Percentiles rank a stretch among this genome's conserved stretches.
These are phyloP conservation scores for Penicillium brevicompactum DNA, from an alignment of 2,329 filamentous ascomycete genomes.

Conservation along the genomic window DNA sequence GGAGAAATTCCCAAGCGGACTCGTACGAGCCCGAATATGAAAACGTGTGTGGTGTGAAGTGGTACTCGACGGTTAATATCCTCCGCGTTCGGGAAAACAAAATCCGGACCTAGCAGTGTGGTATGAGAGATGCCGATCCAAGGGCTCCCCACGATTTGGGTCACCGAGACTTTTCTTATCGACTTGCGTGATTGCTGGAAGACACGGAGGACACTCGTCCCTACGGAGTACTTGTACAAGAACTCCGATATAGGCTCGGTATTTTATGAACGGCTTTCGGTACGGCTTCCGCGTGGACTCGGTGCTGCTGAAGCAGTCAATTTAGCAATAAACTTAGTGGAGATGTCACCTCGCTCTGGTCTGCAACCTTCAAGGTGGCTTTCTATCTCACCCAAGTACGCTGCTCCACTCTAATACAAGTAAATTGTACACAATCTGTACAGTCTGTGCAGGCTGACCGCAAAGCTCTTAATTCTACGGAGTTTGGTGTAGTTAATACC, in stretches of 20 bases:
- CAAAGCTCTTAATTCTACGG: not conserved
- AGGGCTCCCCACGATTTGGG: slow-evolving; percentile 32
- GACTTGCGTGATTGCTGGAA: slow-evolving; percentile 7
- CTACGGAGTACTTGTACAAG: too few species aligned
- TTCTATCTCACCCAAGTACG: not conserved
- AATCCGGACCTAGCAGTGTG: slow-evolving; percentile 31
- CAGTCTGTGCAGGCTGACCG: not conserved
- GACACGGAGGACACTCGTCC: too few species aligned
- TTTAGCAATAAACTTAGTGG: slow-evolving; percentile 6
- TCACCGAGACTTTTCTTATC: slow-evolving; percentile 29
- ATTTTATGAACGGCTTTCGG: not conserved
- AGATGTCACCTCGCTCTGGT: slow-evolving; percentile 2
- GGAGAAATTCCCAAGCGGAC: slow-evolving; percentile 2
- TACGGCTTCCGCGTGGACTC: not conserved
- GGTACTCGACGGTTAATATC: slow-evolving; percentile 19
- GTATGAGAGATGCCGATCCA: slow-evolving; percentile 34
- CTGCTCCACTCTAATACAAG: slow-evolving; percentile 3
- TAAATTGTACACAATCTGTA: not conserved
- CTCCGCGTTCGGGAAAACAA: slow-evolving; percentile 38
- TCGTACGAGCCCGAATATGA: slow-evolving; percentile 9
- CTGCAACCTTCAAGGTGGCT: slow-evolving; percentile 11
- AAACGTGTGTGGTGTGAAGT: not conserved
- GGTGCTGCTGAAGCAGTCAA: not conserved
- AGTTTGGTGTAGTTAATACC: not conserved
- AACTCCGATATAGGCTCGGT: not conserved